A percentile compares a stretch with the other conserved stretches of the same genome.
These are phyloP conservation scores for Exophiala bonariae DNA, from an alignment of 2,329 filamentous ascomycete genomes.

Conservation along the genomic window DNA sequence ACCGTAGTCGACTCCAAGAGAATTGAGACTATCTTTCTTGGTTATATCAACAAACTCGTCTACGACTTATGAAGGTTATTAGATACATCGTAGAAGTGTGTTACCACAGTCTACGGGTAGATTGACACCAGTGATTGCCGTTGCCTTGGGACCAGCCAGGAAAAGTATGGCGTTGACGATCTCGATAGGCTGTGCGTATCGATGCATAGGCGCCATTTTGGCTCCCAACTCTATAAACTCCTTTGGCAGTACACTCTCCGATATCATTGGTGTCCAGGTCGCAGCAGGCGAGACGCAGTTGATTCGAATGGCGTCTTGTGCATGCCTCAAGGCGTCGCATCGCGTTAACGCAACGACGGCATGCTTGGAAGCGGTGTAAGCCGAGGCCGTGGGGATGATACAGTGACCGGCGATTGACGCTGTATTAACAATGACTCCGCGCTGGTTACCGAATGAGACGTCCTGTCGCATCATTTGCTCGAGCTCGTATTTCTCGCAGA, in stretches of 20 bases:
- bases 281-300: slow-evolving; percentile 44
- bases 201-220: slow-evolving; percentile 51
- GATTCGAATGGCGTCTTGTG: slow-evolving; percentile 34
- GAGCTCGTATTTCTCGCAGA: slow-evolving; percentile 41
- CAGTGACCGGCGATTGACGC: slow-evolving; percentile 54
- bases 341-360: slow-evolving; percentile 47
- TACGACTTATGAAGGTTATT: too few species aligned
- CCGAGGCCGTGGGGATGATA: slow-evolving; percentile 44
- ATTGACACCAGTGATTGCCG: slow-evolving; percentile 1
- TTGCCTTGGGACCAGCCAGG: slow-evolving; percentile 31
- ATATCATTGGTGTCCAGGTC: slow-evolving; percentile 50
- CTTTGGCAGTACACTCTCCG: slow-evolving; percentile 39
- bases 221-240: slow-evolving; percentile 42
- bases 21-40: too few species aligned
- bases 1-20: too few species aligned
- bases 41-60: too few species aligned
- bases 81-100: too few species aligned
- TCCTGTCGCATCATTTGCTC: slow-evolving; percentile 49
- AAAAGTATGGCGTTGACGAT: slow-evolving; percentile 53
- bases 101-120: slow-evolving; percentile 1
- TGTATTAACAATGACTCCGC: slow-evolving; percentile 55
- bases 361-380: slow-evolving; percentile 45
- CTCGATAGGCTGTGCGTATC: slow-evolving; percentile 52
- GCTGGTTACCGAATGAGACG: too few species aligned
- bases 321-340: slow-evolving; percentile 34